phyloP scores from a whole-genome alignment of 805 yeast species.

The Komagataella ulmi region DNA sequence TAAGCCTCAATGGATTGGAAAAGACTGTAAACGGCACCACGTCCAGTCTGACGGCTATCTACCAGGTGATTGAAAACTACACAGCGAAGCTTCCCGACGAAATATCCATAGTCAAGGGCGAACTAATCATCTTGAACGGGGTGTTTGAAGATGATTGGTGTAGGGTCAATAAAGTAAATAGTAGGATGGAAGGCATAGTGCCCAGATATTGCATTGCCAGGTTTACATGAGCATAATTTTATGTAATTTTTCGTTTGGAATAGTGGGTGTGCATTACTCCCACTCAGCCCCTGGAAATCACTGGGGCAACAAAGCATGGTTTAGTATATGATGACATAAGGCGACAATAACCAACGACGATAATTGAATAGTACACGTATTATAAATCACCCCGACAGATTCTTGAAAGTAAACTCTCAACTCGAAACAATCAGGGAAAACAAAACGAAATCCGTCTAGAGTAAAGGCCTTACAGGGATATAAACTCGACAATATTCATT shows the following conservation, averaged over 20 bases:
- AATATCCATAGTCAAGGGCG: constrained; percentile 3
- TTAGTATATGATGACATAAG: neutral
- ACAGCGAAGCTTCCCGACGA: constrained; percentile 4
- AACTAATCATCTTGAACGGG: neutral
- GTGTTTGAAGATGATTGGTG: constrained; percentile 7
- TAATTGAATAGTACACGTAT: neutral
- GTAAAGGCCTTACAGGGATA: neutral
- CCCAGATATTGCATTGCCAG: constrained; percentile 3
- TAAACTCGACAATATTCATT: neutral
- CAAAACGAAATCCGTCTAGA: constrained; percentile 2
- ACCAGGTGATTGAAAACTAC: constrained; percentile 2
- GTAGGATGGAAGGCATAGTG: constrained; percentile 3
- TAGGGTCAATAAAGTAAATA: constrained; percentile 1
- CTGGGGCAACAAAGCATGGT: neutral
- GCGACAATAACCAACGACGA: neutral
- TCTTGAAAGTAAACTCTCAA: neutral
- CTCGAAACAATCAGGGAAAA: constrained; percentile 1
- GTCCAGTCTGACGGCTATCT: neutral
- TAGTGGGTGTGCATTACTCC: too few species aligned
- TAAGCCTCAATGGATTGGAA: neutral
- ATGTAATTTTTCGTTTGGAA: too few species aligned
- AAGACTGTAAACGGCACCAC: neutral
- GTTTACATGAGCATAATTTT: neutral
- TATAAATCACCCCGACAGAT: neutral
- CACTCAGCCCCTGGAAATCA: neutral